Conservation (phyloP, 129 eudicot genomes). For the Centrapalus pauciflorus region DNA sequence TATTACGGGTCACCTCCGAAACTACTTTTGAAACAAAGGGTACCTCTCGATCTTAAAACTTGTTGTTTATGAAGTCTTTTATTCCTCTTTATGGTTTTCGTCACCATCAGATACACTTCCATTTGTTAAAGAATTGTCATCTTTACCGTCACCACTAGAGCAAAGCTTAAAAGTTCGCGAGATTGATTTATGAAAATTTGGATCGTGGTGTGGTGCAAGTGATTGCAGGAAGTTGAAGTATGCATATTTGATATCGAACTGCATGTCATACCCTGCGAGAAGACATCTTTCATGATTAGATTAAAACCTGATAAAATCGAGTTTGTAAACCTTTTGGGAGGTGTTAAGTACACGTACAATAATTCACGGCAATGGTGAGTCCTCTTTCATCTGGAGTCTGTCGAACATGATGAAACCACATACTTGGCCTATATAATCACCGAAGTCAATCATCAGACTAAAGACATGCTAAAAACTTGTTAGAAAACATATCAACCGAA, state of each 20-base stretch:
- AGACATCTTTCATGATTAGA: background rate
- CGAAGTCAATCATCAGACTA: slow-evolving; percentile 4
- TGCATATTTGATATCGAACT: slow-evolving; percentile 84
- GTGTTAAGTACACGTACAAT: slow-evolving; percentile 41
- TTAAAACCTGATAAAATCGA: background rate
- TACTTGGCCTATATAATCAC: slow-evolving; percentile 82
- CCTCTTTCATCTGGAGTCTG: slow-evolving; percentile 71
- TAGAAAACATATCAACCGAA: too few relatives aligned
- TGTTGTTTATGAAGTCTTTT: too few relatives aligned
- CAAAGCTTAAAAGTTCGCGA: background rate
- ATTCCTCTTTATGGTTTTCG: slow-evolving; percentile 12
- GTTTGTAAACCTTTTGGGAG: background rate
- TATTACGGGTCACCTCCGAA: too few relatives aligned
- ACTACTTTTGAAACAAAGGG: too few relatives aligned
- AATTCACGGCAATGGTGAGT: slow-evolving; percentile 85
- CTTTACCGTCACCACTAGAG: background rate
- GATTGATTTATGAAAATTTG: background rate
- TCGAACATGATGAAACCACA: slow-evolving; percentile 99
- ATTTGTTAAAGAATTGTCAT: background rate
- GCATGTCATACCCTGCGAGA: slow-evolving; percentile 98
- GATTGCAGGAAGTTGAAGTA: slow-evolving; percentile 95
- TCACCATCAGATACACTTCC: slow-evolving; percentile 15
- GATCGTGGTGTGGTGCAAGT: slow-evolving; percentile 18
- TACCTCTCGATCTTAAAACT: too few relatives aligned
- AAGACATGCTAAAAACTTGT: too few relatives aligned